Base-by-base conservation (phyloP, 352 stramenopile species). In the Phytophthora aleatoria region DNA sequence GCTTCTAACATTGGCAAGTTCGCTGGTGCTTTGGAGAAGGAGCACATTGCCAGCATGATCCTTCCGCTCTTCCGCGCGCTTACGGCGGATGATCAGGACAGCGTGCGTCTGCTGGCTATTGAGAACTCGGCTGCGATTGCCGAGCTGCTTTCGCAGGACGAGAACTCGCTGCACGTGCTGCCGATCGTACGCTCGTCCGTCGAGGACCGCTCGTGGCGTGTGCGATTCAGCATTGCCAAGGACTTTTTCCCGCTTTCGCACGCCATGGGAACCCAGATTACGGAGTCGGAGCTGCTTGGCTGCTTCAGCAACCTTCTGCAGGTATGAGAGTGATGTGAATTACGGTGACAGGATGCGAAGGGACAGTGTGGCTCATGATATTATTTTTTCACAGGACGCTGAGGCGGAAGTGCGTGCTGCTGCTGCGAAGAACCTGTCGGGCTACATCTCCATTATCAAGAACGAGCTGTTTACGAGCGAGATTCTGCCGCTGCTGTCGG, bases 171-270 rank as follows among this genome's bases (percentile, higher is more conserved):
- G 61, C 67, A 94, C 54, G 68, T 95, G 27, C 73, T 95, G 27
- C 87, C 87, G 15, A 76, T 93, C 52, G 85, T 94, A 43, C 83
- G 85, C 49, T 78, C 73, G 62, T 94, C 71, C 45, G 83, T 90
- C 54, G 91, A 89, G 74, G 90, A 89, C 69, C 89, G 85, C 65
- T 98, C 67, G 78, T 97, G 95, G 95, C 83, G 94, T 64, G 94
- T 98, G 36, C 90, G 95, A 51, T 95, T 98, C 65, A 97, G 95
- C 75, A 87, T 98, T 50, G 89, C 94, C 15, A 98, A 98, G 76
- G 77, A 93, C 35, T 98, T 98, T 68, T 95, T 90, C 45, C 87
- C 87, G 48, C 80, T 94, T 7, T 92, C 85, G 35, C 74, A 85
- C 44, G 83, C 87, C 24, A 95, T 94, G 75, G 86, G 81, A 55